These are phyloP conservation scores for Clonostachys rosea DNA, from an alignment of 2,329 filamentous ascomycete genomes.

Conservation along the genomic window DNA sequence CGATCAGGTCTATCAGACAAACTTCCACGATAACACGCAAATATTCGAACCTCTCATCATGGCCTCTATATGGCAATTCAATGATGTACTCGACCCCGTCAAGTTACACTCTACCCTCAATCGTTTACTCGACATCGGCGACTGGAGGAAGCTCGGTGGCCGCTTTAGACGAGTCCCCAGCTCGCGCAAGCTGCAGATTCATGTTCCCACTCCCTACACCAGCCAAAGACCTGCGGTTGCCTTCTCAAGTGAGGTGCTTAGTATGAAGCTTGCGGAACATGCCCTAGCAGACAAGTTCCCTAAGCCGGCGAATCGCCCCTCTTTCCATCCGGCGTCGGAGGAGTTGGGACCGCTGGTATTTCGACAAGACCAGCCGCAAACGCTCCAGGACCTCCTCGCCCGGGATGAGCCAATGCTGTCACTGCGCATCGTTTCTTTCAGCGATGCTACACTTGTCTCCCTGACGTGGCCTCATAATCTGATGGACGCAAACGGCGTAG, in stretches of 20 bases:
- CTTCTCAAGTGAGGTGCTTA: slow-evolving; percentile 29
- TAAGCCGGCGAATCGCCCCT: slow-evolving; percentile 9
- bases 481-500: slow-evolving; percentile 37
- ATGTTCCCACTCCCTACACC: slow-evolving; percentile 21
- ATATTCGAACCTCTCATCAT: slow-evolving; percentile 15
- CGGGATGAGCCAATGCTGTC: slow-evolving; percentile 37
- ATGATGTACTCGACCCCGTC: slow-evolving; percentile 37
- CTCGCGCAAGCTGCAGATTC: slow-evolving; percentile 18
- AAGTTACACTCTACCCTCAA: slow-evolving; percentile 27
- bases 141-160: slow-evolving; percentile 41
- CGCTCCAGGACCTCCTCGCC: slow-evolving; percentile 26
- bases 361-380: background rate
- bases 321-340: slow-evolving; percentile 6
- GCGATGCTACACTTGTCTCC: slow-evolving; percentile 40
- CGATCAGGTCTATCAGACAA: slow-evolving; percentile 21
- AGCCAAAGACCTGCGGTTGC: slow-evolving; percentile 26
- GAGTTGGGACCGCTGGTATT: slow-evolving; percentile 8
- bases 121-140: slow-evolving; percentile 30
- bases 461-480: slow-evolving; percentile 41
- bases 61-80: slow-evolving; percentile 31
- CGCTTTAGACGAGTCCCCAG: slow-evolving; percentile 24
- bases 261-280: slow-evolving; percentile 32
- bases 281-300: slow-evolving; percentile 30
- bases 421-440: slow-evolving; percentile 41
- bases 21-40: slow-evolving; percentile 21